Base-by-base conservation (phyloP, 2,329 filamentous ascomycete species). In the Fusarium sacchari region DNA sequence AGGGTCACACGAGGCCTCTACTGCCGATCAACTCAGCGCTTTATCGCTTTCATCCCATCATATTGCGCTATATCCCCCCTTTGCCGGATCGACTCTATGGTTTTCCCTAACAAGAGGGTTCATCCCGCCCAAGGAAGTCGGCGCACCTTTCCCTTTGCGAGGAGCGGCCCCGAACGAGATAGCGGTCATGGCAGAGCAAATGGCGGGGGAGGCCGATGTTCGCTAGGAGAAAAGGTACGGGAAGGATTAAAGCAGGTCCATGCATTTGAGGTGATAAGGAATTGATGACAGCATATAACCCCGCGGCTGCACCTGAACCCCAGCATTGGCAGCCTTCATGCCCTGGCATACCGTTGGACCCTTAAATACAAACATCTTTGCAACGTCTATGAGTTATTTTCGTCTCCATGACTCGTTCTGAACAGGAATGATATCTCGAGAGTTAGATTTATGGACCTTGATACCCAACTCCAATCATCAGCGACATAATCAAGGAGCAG, bases 161-260 rank as follows among this genome's bases (percentile, higher is more conserved):
- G 26, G n/a, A 24, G 18, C 36, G 52, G 30, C 59, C 36, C 66
- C 66, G 66, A 52, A 30, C 17, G 24, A 53, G 59, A 65, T 65
- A 65, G 46, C 66, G 60, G 44, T 59, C 39, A 58, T 68, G 20
- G 32, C 24, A 58, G 37, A 39, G 6, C 15, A 42, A 43, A 61
- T 58, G 56, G 65, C 44, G 65, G 67, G 65, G 58, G 44, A 40
- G 43, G 32, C 50, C 59, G 40, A 52, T 32, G 26, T 28, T 69
- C 66, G 52, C 42, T 69, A 64, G 59, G 66, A 64, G 52, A 60
- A 69, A 69, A 70, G 34, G 26, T 42, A 34, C 52, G 60, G 66
- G 49, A 69, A 65, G 67, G 50, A 65, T 63, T 55, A 28, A 28
- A 53, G 43, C 47, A 63, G 55, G 49, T 34, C 37, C 28, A 24